Base-by-base conservation (phyloP, 345 rosid species). In the Gossypium herbaceum region DNA sequence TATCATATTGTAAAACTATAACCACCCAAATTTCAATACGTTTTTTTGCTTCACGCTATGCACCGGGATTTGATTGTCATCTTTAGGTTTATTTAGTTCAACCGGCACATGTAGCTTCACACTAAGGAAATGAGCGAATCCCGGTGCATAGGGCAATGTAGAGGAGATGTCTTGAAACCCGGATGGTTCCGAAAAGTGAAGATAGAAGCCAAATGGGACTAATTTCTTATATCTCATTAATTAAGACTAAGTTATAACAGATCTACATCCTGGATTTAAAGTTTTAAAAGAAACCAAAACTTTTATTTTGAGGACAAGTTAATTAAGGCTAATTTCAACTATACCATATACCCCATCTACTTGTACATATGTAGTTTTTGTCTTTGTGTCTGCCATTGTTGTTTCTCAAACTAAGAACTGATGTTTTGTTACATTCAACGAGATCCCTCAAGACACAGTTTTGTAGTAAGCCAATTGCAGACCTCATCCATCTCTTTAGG, bases 401-500 rank as follows among this genome's bases (percentile, higher is more conserved):
- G 71, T 71, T 77, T 72, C 75, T 75, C 68, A 56, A 48, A 73
- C 63, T 15, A 73, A 24, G 72, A 71, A 74, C 54, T 51, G 77
- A 77, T 73, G 51, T 51, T 48, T 9, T 43, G 69, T 41, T 54
- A 48, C 60, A 15, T 15, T 66, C 73, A 79, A 52, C 84, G 85
- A 3, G 82, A 86, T 12, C 92, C 97, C 68, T 92, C 93, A 1
- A 94, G 98, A 55, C 93, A 88, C 63, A 91, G 84, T 81, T 86
- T 89, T 67, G 85, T 51, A 1, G 88, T 73, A 48, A 92, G 91
- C 97, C 98, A 94, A 39, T 70, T 84, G 82, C 91, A 88, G 68
- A 92, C 84, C 77, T 89, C 97, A 3, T 85, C 85, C 97, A 92
- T 94, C 78, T 94, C 97, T 73, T 81, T 86, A 2, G 97, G 97